Conservation (phyloP, 2,329 filamentous ascomycete species). For the Trichocomaceae sp. region DNA sequence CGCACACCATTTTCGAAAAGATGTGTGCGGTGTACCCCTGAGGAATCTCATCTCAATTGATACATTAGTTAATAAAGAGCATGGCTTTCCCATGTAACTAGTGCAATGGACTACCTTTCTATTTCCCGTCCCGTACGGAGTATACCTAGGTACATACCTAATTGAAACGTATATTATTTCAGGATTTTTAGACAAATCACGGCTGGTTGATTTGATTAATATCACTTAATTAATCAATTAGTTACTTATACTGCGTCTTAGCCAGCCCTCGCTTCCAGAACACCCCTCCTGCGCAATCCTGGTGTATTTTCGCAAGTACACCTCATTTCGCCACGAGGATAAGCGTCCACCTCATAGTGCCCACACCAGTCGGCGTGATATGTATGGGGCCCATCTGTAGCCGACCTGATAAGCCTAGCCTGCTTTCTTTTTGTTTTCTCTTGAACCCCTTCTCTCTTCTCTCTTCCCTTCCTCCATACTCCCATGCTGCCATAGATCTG, state of each 20-base stretch:
- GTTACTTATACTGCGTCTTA: background rate
- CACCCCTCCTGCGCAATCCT: background rate
- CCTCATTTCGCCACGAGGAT: background rate
- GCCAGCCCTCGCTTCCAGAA: background rate
- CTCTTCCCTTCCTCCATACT: too few relatives aligned
- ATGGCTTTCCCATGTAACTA: background rate
- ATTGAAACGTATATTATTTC: background rate
- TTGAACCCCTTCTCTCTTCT: too few relatives aligned
- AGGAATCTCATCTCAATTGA: background rate
- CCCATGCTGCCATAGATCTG: too few relatives aligned
- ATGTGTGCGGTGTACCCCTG: background rate
- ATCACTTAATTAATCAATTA: background rate
- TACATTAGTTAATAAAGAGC: background rate
- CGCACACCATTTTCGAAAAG: background rate
- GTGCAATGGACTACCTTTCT: background rate
- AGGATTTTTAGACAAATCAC: background rate
- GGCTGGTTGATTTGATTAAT: background rate
- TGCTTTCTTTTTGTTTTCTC: background rate
- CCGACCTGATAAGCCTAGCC: background rate
- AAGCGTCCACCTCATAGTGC: background rate
- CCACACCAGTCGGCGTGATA: background rate
- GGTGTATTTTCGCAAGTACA: background rate
- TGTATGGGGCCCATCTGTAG: background rate
- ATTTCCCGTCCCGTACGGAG: too few relatives aligned
- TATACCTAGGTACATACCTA: too few relatives aligned